Conservation (phyloP, 1,284 basidiomycete genomes). For the Apiotrichum akiyoshidainum region DNA sequence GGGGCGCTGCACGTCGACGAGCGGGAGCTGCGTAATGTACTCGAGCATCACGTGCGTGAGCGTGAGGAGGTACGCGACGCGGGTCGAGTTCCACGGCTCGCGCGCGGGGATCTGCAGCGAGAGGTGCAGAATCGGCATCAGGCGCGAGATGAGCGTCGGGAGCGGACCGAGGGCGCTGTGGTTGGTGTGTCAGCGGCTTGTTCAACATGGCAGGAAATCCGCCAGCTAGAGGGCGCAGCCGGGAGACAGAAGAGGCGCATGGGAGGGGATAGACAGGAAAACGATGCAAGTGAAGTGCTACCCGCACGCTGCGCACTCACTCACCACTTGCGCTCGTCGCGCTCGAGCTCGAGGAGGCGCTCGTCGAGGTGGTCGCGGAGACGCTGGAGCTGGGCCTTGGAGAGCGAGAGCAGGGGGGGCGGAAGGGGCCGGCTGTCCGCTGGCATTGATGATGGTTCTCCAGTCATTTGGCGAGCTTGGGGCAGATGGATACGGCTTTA, state of each 20-base stretch:
- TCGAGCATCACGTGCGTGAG: slow-evolving; percentile 20
- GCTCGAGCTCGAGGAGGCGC: slow-evolving; percentile 24
- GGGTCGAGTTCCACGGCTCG: slow-evolving; percentile 23
- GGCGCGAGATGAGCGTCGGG: slow-evolving; percentile 20
- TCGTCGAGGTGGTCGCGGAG: slow-evolving; percentile 33
- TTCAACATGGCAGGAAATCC: too few relatives aligned
- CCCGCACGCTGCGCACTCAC: background rate
- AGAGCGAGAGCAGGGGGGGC: slow-evolving; percentile 15
- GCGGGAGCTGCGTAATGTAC: slow-evolving; percentile 28
- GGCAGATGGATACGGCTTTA: background rate
- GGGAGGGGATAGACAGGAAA: too few relatives aligned
- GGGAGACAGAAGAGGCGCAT: too few relatives aligned
- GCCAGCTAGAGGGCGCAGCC: too few relatives aligned
- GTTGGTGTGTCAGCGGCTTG: background rate
- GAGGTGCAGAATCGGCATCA: slow-evolving; percentile 26
- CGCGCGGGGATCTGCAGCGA: slow-evolving; percentile 35
- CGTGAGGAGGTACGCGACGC: slow-evolving; percentile 34
- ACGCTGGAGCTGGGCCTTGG: slow-evolving; percentile 22
- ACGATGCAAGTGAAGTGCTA: too few relatives aligned
- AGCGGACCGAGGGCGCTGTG: slow-evolving; percentile 28
- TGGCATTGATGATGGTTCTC: background rate
- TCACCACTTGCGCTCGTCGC: slow-evolving; percentile 37
- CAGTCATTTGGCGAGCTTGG: background rate
- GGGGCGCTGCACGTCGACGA: slow-evolving; percentile 3
- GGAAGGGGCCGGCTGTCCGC: background rate